These are phyloP conservation scores for Coemansia sp. DNA, from an alignment of 192 early-diverging fungal genomes.

Conservation along the genomic window DNA sequence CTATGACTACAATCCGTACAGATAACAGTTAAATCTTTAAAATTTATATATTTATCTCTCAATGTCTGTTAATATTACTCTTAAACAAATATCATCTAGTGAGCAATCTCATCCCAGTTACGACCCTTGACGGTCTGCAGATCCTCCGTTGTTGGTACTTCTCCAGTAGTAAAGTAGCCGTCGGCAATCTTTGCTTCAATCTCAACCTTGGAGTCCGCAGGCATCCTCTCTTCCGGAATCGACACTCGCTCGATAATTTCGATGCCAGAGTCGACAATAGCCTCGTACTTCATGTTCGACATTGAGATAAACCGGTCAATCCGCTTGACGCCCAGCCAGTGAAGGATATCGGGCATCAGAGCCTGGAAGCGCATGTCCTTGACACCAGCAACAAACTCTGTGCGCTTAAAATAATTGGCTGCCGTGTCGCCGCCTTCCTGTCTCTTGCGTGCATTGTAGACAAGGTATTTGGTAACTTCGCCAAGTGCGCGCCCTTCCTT, in stretches of 20 bases:
- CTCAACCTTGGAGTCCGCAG: slow-evolving; percentile 88
- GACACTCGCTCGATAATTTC: slow-evolving; percentile 83
- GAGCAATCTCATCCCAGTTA: slow-evolving; percentile 69
- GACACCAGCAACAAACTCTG: slow-evolving; percentile 83
- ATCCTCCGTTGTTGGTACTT: slow-evolving; percentile 56
- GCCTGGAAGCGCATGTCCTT: slow-evolving; percentile 98
- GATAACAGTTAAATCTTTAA: background rate
- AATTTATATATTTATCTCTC: background rate
- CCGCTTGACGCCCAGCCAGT: slow-evolving; percentile 91
- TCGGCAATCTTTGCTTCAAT: slow-evolving; percentile 96
- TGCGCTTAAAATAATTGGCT: slow-evolving; percentile 83
- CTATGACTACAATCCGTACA: background rate
- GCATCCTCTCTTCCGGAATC: slow-evolving; percentile 87
- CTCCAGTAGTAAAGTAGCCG: slow-evolving; percentile 85
- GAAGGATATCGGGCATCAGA: slow-evolving; percentile 93
- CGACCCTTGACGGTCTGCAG: slow-evolving; percentile 75
- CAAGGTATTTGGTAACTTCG: slow-evolving; percentile 94
- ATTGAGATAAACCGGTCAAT: slow-evolving; percentile 91
- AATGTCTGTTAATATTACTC: background rate
- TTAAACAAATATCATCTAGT: slow-evolving; percentile 12
- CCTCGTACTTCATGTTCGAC: slow-evolving; percentile 92
- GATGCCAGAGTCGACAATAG: slow-evolving; percentile 84
- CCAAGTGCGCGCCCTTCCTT: slow-evolving; percentile 94
- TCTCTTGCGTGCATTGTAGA: slow-evolving; percentile 90
- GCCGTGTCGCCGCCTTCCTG: slow-evolving; percentile 87